Base-by-base conservation (phyloP, 1,284 basidiomycete genomes). In the Termitomyces sp. region DNA sequence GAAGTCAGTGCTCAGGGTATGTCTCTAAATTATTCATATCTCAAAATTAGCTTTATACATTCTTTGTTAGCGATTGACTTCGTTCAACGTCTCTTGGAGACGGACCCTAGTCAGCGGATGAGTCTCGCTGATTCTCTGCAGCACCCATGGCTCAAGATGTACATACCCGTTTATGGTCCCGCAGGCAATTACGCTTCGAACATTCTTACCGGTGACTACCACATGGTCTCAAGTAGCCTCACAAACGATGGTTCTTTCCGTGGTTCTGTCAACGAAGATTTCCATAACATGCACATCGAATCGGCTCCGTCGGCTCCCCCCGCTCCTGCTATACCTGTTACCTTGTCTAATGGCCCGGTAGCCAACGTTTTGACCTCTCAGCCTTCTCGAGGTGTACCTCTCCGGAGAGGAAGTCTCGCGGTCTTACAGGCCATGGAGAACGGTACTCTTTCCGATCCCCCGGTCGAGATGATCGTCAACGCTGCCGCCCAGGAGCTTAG, bases 401-500 rank as follows among this genome's bases (percentile, higher is more conserved):
- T 82, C 2, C 76, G 76, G 58, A 76, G 82, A 31, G 75, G 78
- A 2, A 75, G 75, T 58, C 68, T 79, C 44, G 71, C 82, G 0
- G 62, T 81, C 5, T 69, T 73, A 12, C 67, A 75, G 38, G 73
- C 72, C 26, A 67, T 62, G 3, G 73, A 75, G 53, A 70, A 65
- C 6, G 67, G 67, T 6, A 62, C 57, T 19, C 61, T 74, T 15
- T 65, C 68, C 1, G 71, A 76, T 59, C 74, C 75, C 28, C 73
- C 74, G 12, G 65, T 63, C 57, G 77, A 79, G 59, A 75, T 79
- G 74, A 66, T 77, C 41, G 68, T 64, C 12, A 64, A 69, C 34
- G 68, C 67, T 30, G 58, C 61, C 10, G 58, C 63, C n/a, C 63
- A 63, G 38, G 59, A 67, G 40, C 54, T 53, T 17, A 41, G 55